Conservation (phyloP, 2,329 filamentous ascomycete genomes). For the Diaporthe capsici region DNA sequence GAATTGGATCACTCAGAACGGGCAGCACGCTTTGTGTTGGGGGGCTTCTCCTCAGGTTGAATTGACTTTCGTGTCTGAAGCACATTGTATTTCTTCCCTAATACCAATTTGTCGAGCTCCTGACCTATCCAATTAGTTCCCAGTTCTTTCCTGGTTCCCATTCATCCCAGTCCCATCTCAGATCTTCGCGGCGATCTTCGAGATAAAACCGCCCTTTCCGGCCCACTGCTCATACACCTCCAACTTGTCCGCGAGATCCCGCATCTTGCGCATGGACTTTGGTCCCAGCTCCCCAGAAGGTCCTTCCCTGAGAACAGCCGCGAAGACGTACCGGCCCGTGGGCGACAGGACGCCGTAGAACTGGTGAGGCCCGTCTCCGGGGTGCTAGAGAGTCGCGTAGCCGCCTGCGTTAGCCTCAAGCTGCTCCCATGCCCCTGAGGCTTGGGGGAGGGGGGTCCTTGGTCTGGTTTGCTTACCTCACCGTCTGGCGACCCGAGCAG, state of each 20-base stretch:
- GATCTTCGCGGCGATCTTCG: conserved; percentile 1
- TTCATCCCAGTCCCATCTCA: neutral
- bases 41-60: neutral
- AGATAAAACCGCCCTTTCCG: neutral
- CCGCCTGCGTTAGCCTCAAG: neutral
- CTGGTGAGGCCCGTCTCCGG: neutral
- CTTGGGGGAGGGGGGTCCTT: neutral
- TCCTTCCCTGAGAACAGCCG: conserved; percentile 18
- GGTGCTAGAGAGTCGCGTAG: neutral
- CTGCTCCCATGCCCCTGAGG: neutral
- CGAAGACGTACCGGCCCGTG: conserved; percentile 8
- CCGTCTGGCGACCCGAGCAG: conserved; percentile 2
- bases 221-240: conserved; percentile 15
- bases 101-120: neutral
- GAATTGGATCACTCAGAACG: neutral
- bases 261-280: neutral
- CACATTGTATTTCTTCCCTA: neutral
- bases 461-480: neutral
- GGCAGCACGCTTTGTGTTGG: neutral
- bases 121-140: neutral
- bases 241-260: conserved; percentile 4
- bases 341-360: conserved; percentile 27
- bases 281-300: neutral
- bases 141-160: neutral
- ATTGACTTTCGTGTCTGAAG: neutral